Evolutionary conservation across 2,329 filamentous ascomycete species (phyloP), one percentile per base, ranked within the genome.

Genomic region (Berkeleyomyces basicola): DNA sequence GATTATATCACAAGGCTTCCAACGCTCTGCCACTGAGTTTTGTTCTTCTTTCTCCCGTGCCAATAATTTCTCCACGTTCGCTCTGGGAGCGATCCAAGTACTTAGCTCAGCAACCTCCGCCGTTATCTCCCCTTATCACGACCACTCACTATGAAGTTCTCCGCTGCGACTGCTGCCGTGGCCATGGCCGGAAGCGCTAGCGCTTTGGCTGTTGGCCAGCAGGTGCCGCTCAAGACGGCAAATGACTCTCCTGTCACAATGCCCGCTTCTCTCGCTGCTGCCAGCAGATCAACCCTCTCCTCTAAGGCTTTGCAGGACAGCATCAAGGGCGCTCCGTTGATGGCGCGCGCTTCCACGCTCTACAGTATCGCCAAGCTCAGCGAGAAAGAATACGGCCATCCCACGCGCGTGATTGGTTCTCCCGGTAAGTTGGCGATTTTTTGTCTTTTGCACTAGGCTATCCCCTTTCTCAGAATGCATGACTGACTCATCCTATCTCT

Each of bases 351-450:
- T 3, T 75, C 84, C 67, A 71, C 81, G 47, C 78, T 89, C 7
- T 87, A 80, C 67, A 74, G 79, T 60, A 79, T 87, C 62, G 84
- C 85, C 0, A 75, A 84, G 70, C 74, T 78, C 61, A 78, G 79
- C 9, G 73, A 79, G 65, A 74, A 78, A 1, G 82, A 87, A 66
- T 86, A 83, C 69, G 80, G 80, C 65, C 85, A 85, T 67, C 85
- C 85, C 1, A 88, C 85, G 1, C 79, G 85, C 61, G 85, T 88
- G 31, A 87, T 88, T 66, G 85, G 85, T 39, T 86, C 83, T 66
- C 69, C 79, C 70, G 83, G 82, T 83, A 72, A 61, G 71, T 61
- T 67, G 63, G 67, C 64, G 43, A 23, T 23, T 23, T 36, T 58
- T 16, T 61, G 43, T n/a, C 51, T 31, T 6, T 47, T 58, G 49